These are phyloP conservation scores for Populus hybrid DNA, from an alignment of 441 rosid genomes.

Conservation along the genomic window DNA sequence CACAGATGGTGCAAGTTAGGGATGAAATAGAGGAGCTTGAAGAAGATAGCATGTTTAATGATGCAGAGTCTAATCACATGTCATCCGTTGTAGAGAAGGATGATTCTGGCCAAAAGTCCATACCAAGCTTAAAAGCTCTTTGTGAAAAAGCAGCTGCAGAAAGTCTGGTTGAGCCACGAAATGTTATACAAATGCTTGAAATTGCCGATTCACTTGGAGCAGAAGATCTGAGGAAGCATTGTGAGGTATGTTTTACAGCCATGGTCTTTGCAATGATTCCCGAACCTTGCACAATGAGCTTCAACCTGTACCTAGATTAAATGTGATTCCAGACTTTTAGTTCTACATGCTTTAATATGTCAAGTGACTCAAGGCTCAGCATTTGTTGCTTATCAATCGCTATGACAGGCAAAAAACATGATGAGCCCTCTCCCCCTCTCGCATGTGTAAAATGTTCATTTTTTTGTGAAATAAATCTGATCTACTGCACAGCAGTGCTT, in stretches of 20 bases:
- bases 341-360: constrained; percentile 5
- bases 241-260: constrained; percentile 60
- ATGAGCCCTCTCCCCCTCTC: too few relatives aligned
- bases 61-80: constrained; percentile 36
- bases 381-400: too few relatives aligned
- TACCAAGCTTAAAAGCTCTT: constrained; percentile 78
- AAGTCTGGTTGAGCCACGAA: constrained; percentile 81
- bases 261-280: neutral
- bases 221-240: constrained; percentile 75
- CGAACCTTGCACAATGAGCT: neutral
- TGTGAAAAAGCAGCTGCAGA: constrained; percentile 96
- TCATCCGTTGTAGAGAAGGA: constrained; percentile 30
- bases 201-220: constrained; percentile 97
- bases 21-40: constrained; percentile 52
- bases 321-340: neutral
- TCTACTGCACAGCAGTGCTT: neutral
- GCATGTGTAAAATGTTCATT: neutral
- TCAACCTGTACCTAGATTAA: neutral
- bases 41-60: constrained; percentile 63
- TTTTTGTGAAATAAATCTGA: neutral
- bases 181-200: constrained; percentile 84
- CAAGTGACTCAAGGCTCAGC: too few relatives aligned
- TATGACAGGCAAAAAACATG: too few relatives aligned
- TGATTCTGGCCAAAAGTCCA: constrained; percentile 29
- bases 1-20: constrained; percentile 29